These are phyloP conservation scores for Decorospora gaudefroyi DNA, from an alignment of 2,329 filamentous ascomycete genomes.

Conservation along the genomic window DNA sequence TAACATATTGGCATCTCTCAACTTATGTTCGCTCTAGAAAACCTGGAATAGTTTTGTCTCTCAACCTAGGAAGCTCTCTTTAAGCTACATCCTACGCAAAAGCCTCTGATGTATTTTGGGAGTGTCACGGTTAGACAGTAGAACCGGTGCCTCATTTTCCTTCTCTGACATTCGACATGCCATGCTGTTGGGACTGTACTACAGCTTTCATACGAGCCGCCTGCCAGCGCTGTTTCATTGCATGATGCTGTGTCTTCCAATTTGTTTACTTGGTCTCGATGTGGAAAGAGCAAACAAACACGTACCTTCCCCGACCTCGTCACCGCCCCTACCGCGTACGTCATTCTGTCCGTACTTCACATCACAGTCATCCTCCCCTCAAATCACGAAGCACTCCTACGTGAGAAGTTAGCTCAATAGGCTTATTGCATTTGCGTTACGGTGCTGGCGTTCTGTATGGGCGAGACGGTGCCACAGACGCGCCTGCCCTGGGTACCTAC, in stretches of 20 bases:
- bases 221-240: not conserved
- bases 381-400: too few species aligned
- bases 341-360: not conserved
- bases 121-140: too few species aligned
- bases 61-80: too few species aligned
- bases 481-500: conserved; percentile 10
- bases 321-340: not conserved
- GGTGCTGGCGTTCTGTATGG: conserved; percentile 15
- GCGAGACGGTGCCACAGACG: conserved; percentile 19
- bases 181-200: too few species aligned
- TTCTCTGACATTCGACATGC: too few species aligned
- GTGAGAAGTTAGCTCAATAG: too few species aligned
- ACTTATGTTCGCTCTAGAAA: too few species aligned
- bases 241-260: not conserved
- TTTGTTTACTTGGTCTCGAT: not conserved
- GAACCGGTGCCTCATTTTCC: too few species aligned
- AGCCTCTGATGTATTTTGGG: too few species aligned
- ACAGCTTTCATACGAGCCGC: not conserved
- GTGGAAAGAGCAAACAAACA: not conserved
- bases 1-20: too few species aligned
- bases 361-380: not conserved
- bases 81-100: too few species aligned
- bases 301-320: not conserved
- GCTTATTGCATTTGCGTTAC: conserved; percentile 23
- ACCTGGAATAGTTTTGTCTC: too few species aligned